Percentiles rank a stretch among this genome's conserved stretches.
Conservation (phyloP, 2,329 filamentous ascomycete species). For the Aquanectria penicillioides region DNA sequence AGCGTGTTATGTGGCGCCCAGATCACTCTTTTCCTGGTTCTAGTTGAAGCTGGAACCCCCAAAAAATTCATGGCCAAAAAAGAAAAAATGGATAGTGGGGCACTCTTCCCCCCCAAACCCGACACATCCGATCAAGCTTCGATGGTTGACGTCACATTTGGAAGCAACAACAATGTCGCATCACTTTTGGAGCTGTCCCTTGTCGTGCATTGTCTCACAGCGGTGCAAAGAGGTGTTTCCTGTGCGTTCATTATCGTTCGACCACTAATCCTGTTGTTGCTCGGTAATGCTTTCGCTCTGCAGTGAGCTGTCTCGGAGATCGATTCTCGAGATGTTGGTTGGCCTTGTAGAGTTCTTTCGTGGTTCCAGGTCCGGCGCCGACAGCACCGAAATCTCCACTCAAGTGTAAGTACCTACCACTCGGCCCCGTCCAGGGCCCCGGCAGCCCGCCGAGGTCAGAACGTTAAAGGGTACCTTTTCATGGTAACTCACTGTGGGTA, state of each 20-base stretch:
- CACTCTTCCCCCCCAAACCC: slow-evolving; percentile 16
- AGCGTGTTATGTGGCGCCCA: slow-evolving; percentile 11
- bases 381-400: slow-evolving; percentile 34
- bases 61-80: not conserved
- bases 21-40: not conserved
- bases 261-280: too few relatives aligned
- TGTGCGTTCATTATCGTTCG: not conserved
- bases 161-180: slow-evolving; percentile 3
- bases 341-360: too few relatives aligned
- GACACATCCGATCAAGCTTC: slow-evolving; percentile 27
- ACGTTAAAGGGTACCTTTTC: not conserved
- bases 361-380: slow-evolving; percentile 27
- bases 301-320: too few relatives aligned
- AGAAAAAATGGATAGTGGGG: slow-evolving; percentile 17
- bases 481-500: too few relatives aligned
- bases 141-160: slow-evolving; percentile 35
- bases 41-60: not conserved
- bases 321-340: too few relatives aligned
- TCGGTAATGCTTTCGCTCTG: too few relatives aligned
- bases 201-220: not conserved
- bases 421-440: slow-evolving; percentile 27
- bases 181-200: not conserved
- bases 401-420: slow-evolving; percentile 11
- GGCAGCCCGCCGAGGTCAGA: slow-evolving; percentile 26
- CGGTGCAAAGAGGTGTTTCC: too few relatives aligned